Evolutionary conservation across 169 alveolate genomes (phyloP).

Genomic region (Neospora caninum): DNA sequence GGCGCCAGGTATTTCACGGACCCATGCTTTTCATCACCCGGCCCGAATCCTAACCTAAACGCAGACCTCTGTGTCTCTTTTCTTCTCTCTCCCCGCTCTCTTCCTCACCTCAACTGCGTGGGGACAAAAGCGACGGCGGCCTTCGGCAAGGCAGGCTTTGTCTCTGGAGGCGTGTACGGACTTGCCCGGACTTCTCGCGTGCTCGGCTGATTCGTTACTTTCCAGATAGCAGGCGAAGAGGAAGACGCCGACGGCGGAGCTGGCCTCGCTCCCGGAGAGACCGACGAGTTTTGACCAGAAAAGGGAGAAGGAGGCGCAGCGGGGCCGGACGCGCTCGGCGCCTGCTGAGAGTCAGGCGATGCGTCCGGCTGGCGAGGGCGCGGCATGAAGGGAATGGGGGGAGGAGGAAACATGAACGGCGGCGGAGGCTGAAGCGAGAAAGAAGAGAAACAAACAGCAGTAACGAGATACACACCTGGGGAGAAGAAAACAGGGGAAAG

Average conservation of each 20-base stretch:
- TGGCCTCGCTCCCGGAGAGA: not conserved
- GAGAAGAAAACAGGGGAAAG: no score
- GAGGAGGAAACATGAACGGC: constrained; percentile 1
- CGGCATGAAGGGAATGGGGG: not conserved
- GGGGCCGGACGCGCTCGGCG: not conserved
- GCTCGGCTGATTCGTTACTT: not conserved
- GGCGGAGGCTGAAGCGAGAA: not conserved
- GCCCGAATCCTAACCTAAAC: no score
- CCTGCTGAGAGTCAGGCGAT: not conserved
- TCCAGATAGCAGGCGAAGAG: not conserved
- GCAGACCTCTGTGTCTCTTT: no score
- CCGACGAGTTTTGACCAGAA: not conserved
- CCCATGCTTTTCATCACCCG: no score
- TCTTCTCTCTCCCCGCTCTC: not conserved
- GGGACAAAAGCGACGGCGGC: constrained; percentile 7
- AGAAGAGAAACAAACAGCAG: not conserved
- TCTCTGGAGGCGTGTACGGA: constrained; percentile 11
- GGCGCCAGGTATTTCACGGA: no score
- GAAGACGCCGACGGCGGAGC: not conserved
- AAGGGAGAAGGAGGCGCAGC: not conserved
- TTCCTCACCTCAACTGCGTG: not conserved
- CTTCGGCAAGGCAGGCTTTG: not conserved
- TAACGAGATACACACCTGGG: no score
- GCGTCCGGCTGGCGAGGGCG: not conserved
- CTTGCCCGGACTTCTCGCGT: not conserved